Conservation (phyloP, 2,329 filamentous ascomycete species). For the Pseudopithomyces maydicus region DNA sequence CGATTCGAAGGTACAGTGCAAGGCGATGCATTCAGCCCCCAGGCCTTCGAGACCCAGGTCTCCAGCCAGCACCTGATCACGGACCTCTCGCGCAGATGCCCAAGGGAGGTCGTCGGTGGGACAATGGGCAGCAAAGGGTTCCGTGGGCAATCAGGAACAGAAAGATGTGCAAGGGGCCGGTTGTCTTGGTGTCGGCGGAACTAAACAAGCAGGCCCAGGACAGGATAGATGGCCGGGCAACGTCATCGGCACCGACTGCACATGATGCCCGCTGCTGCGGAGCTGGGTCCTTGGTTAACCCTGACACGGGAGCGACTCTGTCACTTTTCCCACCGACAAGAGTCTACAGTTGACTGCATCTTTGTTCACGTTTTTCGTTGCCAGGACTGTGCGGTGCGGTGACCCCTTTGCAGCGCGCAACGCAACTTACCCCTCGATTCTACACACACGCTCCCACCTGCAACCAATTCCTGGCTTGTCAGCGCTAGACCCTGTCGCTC, state of each 20-base stretch:
- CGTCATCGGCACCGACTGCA: slow-evolving; percentile 16
- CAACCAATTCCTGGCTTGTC: not conserved
- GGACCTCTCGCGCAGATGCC: not conserved
- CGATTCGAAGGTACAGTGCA: not conserved
- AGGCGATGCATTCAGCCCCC: not conserved
- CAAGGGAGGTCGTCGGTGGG: not conserved
- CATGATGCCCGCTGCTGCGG: slow-evolving; percentile 7
- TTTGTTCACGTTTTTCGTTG: not conserved
- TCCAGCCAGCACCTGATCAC: not conserved
- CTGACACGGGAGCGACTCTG: not conserved
- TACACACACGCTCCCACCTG: too few species aligned
- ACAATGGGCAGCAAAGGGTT: not conserved
- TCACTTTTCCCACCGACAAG: not conserved
- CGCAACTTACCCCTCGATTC: slow-evolving; percentile 7
- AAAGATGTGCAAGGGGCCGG: slow-evolving; percentile 14
- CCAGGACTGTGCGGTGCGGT: not conserved
- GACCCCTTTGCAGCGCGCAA: slow-evolving; percentile 4
- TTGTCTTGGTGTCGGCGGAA: slow-evolving; percentile 12
- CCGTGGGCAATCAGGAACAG: slow-evolving; percentile 1
- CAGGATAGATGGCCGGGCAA: slow-evolving; percentile 5
- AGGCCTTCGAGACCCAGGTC: too few species aligned
- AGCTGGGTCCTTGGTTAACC: not conserved
- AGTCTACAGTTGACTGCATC: not conserved
- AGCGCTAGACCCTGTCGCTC: not conserved
- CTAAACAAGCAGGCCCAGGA: slow-evolving; percentile 13